Base-by-base conservation (phyloP, 2,329 filamentous ascomycete species). In the Westerdykella aurantiaca region DNA sequence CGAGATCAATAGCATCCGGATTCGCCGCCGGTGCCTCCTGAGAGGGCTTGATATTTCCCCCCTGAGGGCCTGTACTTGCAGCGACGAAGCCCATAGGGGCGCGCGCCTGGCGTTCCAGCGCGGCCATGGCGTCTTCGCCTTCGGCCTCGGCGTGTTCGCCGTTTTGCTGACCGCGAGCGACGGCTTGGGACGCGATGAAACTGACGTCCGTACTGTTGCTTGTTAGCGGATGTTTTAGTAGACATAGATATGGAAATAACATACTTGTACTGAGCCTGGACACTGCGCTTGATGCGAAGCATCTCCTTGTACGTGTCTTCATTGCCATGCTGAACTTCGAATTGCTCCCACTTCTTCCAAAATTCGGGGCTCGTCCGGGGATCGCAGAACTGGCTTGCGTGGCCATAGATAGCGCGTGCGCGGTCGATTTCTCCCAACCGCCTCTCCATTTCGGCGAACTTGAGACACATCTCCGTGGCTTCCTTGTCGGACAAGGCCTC, bases 281-380 rank as follows among this genome's bases (percentile, higher is more conserved):
- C 93, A 68, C 88, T 95, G 64, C 93, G 78, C 77, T 97, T 98
- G 75, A 98, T 89, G 23, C 93, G 84, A 50, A 97, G 76, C 93
- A 98, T 98, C 67, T 98, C 93, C 73, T 95, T 96, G 77, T 94
- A 98, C 0, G 94, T 98, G 67, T 98, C 93, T 67, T 98, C 94
- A 70, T 98, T 98, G 52, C 93, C 93, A 63, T 98, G 93, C 66
- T 94, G 86, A 17, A 97, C 89, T 69, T 98, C 94, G 68, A 98
- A 98, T 43, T 83, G 78, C 69, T 98, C 93, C 93, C 93, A 98
- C 66, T 91, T 94, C 57, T 83, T 78, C 94, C 94, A 98, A 71
- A 97, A 98, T 13, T 79, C 82, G 6, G 86, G 83, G 55, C 88
- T 89, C 12, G 88, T 95, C 42, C 94, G 79, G 7, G 93, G 93